Percentiles rank a stretch among this genome's conserved stretches.
phyloP scores from a whole-genome alignment of 2,329 filamentous ascomycete species.

The Penicillium expansum region DNA sequence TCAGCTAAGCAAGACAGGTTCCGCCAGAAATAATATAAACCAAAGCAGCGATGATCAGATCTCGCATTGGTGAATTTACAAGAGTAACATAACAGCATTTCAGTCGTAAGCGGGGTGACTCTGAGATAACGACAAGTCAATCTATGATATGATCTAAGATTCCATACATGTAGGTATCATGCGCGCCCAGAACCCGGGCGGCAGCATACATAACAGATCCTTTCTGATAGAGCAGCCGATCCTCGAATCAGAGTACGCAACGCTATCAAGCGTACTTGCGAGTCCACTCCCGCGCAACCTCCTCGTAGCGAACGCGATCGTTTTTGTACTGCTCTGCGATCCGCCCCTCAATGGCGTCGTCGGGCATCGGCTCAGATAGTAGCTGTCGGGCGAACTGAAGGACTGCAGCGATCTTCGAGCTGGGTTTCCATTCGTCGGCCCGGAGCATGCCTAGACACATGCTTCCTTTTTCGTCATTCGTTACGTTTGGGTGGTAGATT shows the following conservation, averaged over 20 bases:
- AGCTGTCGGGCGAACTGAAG: constrained; percentile 73
- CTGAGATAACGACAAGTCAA: background rate
- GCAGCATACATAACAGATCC: background rate
- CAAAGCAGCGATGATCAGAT: background rate
- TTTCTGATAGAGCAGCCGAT: background rate
- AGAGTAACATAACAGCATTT: constrained; percentile 9
- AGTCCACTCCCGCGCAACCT: constrained; percentile 71
- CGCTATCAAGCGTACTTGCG: constrained; percentile 62
- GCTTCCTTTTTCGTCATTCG: constrained; percentile 77
- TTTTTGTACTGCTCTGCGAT: constrained; percentile 82
- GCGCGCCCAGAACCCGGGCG: background rate
- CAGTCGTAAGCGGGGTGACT: constrained; percentile 10
- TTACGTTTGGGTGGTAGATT: constrained; percentile 94
- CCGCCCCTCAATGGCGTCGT: constrained; percentile 81
- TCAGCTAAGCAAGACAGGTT: background rate
- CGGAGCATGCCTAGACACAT: constrained; percentile 86
- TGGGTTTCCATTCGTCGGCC: constrained; percentile 87
- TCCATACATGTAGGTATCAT: background rate
- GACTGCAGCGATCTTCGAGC: constrained; percentile 70
- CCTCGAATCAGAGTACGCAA: background rate
- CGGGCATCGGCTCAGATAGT: constrained; percentile 76
- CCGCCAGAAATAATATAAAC: background rate
- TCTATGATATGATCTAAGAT: background rate
- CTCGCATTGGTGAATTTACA: background rate
- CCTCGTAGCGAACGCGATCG: constrained; percentile 67